Evolutionary conservation across 495 filamentous ascomycete species (phyloP), one percentile per base, ranked within the genome.

Genomic region (Penicillium tannophilum): DNA sequence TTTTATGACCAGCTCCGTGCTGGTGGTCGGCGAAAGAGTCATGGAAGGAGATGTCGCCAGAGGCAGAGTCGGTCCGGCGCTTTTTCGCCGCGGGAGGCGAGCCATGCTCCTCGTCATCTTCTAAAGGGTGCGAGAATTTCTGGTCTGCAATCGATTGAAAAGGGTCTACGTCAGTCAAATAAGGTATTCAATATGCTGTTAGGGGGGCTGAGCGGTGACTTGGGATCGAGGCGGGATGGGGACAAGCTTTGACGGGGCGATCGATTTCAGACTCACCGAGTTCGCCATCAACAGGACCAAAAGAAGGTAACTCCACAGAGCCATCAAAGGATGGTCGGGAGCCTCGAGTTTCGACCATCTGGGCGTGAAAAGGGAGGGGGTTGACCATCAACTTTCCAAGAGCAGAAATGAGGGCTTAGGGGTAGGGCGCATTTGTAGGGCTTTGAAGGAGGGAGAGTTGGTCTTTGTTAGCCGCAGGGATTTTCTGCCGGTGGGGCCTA

Each of bases 371-470:
- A 59, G 60, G 30, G 54, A 61, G 65, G 50, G 51, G 59, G 62
- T 68, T 63, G 60, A 58, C 55, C 61, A 61, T 52, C 64, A 69
- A 68, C 46, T 66, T 75, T 78, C 76, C 77, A 69, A 73, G 76
- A 78, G 72, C 64, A 80, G 77, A 76, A 80, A 80, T 80, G 70
- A 80, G 77, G 77, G 77, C 77, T 80, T 80, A 78, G 76, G 75
- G 74, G 66, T 77, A 80, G 77, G 77, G 77, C 77, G 75, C 74
- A 67, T 69, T 62, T 63, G 63, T 65, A 71, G 64, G 66, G 64
- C 68, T 65, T 65, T 48, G 55, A 24, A 31, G 55, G 53, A 61
- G 52, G 56, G 58, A 62, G 59, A 49, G 50, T 36, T 56, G 62
- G 55, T 49, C 46, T 49, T 31, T 49, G 26, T 57, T 49, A 45